phyloP scores from a whole-genome alignment of 139 green algal genomes.

The Ettlia oleoabundans region DNA sequence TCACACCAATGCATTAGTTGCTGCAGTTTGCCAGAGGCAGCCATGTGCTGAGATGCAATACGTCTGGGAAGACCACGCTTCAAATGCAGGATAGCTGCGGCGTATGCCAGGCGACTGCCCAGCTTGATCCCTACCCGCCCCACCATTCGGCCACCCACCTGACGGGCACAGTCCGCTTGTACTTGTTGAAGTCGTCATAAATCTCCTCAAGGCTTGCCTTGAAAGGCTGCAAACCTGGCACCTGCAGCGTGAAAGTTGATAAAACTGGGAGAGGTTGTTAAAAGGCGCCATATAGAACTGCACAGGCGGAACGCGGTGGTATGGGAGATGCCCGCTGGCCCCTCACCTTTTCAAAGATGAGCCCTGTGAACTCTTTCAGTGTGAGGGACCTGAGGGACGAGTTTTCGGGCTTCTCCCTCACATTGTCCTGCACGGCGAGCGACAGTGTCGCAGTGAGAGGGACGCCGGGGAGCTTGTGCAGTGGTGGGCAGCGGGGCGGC shows the following conservation, averaged over 20 bases:
- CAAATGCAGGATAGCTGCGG: too few relatives aligned
- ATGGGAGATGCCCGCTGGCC: too few relatives aligned
- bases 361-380: constrained; percentile 71
- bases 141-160: too few relatives aligned
- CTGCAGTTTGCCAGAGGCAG: too few relatives aligned
- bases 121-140: too few relatives aligned
- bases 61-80: too few relatives aligned
- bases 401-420: constrained; percentile 38
- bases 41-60: too few relatives aligned
- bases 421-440: constrained; percentile 33
- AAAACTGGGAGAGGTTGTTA: not conserved
- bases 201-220: constrained; percentile 71
- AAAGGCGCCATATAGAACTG: not conserved
- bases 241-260: not conserved
- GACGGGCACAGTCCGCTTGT: constrained; percentile 86
- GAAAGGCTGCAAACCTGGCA: constrained; percentile 75
- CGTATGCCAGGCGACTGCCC: too few relatives aligned
- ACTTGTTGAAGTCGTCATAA: constrained; percentile 83
- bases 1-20: too few relatives aligned
- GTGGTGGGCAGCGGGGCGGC: not conserved
- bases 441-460: too few relatives aligned
- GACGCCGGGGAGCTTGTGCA: too few relatives aligned
- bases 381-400: constrained; percentile 21
- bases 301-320: too few relatives aligned
- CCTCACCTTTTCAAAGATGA: constrained; percentile 69